These are phyloP conservation scores for Phaeotremella skinneri DNA, from an alignment of 768 basidiomycete species.

Conservation along the genomic window DNA sequence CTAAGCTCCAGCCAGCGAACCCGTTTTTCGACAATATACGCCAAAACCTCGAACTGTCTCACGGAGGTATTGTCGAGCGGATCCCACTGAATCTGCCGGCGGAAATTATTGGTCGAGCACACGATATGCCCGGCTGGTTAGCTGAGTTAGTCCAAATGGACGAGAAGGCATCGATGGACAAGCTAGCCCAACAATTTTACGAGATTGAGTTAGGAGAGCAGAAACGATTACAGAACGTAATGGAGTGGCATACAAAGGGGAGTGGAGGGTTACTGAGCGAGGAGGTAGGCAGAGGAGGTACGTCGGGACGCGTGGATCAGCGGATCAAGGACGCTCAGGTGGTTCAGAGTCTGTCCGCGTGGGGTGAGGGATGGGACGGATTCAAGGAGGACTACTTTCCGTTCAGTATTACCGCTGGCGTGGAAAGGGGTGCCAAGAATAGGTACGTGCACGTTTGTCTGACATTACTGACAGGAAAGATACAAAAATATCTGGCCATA, in stretches of 20 bases:
- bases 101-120: constrained; percentile 58
- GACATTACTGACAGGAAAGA: constrained; percentile 53
- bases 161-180: constrained; percentile 67
- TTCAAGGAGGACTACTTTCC: constrained; percentile 59
- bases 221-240: constrained; percentile 77
- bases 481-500: constrained; percentile 97
- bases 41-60: constrained; percentile 66
- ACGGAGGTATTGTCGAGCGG: constrained; percentile 64
- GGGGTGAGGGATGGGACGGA: constrained; percentile 15
- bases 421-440: constrained; percentile 93
- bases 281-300: constrained; percentile 4
- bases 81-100: constrained; percentile 67
- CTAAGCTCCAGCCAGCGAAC: constrained; percentile 60
- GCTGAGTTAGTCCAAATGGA: constrained; percentile 63
- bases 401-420: constrained; percentile 89
- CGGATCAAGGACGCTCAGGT: constrained; percentile 30
- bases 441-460: constrained; percentile 57
- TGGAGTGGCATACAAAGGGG: constrained; percentile 79
- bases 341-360: constrained; percentile 22
- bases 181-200: constrained; percentile 89
- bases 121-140: constrained; percentile 76
- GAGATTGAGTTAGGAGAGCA: constrained; percentile 88
- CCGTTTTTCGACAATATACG: constrained; percentile 92
- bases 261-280: constrained; percentile 16
- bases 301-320: constrained; percentile 19